phyloP scores from a whole-genome alignment of 2,329 filamentous ascomycete species.

The Cytospora schulzeri region DNA sequence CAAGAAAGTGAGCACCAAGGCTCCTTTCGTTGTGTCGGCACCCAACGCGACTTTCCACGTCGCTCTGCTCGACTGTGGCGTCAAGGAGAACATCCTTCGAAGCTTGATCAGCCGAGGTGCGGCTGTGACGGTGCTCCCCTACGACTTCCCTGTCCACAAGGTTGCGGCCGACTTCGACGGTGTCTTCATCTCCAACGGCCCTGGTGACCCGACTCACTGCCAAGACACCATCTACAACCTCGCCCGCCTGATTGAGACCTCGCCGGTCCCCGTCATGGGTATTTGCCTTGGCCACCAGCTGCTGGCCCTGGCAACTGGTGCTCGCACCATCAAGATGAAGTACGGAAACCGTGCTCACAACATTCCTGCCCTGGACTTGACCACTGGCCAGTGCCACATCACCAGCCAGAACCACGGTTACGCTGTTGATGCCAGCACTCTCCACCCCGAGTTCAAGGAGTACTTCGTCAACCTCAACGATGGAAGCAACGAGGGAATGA shows the following conservation, averaged over 20 bases:
- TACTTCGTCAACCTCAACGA: constrained; percentile 99
- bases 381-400: constrained; percentile 96
- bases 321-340: constrained; percentile 94
- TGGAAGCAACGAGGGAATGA: constrained; percentile 95
- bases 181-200: constrained; percentile 98
- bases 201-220: constrained; percentile 96
- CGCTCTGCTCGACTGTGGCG: constrained; percentile 94
- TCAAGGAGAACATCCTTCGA: constrained; percentile 99
- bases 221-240: constrained; percentile 93
- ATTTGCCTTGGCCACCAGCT: constrained; percentile 98
- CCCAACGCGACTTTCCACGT: constrained; percentile 83
- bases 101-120: constrained; percentile 90
- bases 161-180: constrained; percentile 97
- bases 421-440: constrained; percentile 82
- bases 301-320: constrained; percentile 84
- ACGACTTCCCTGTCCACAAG: constrained; percentile 97
- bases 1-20: constrained; percentile 95
- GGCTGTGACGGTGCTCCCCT: constrained; percentile 92
- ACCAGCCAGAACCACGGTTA: constrained; percentile 99
- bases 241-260: constrained; percentile 84
- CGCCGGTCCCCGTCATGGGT: constrained; percentile 91
- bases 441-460: constrained; percentile 88
- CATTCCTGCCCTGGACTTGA: constrained; percentile 92
- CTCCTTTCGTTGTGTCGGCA: constrained; percentile 92
- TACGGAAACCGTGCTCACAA: constrained; percentile 99